Evolutionary conservation across 1,139 yeast species (phyloP).

Genomic region (Barnettozyma hawaiiensis): DNA sequence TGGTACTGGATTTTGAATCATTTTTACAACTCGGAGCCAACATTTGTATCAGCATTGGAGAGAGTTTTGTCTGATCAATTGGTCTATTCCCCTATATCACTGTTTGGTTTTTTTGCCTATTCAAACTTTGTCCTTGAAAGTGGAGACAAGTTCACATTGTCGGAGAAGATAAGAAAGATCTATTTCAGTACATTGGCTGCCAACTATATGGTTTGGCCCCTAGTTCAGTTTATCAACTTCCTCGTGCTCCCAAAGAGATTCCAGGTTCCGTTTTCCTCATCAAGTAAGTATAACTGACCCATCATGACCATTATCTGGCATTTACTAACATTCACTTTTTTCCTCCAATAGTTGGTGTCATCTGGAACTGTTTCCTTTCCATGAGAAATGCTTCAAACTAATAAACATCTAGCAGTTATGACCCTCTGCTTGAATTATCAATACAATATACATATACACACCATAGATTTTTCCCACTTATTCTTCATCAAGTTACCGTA

Average conservation of each 20-base stretch:
- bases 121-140: slow-evolving; percentile 77
- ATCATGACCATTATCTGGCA: no score
- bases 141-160: slow-evolving; percentile 62
- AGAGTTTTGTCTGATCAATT: slow-evolving; percentile 88
- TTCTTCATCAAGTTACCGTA: no score
- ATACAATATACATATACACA: no score
- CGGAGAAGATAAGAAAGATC: slow-evolving; percentile 53
- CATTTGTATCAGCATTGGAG: slow-evolving; percentile 74
- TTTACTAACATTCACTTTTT: no score
- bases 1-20: slow-evolving; percentile 84
- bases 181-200: slow-evolving; percentile 73
- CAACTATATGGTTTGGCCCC: slow-evolving; percentile 90
- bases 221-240: slow-evolving; percentile 87
- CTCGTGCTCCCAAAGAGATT: slow-evolving; percentile 68
- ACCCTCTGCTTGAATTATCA: neutral
- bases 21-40: slow-evolving; percentile 75
- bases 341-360: slow-evolving; percentile 26
- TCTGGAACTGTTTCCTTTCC: slow-evolving; percentile 75
- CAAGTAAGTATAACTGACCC: slow-evolving; percentile 73
- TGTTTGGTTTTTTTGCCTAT: slow-evolving; percentile 76
- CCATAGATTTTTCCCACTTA: no score
- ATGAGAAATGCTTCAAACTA: slow-evolving; percentile 35
- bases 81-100: slow-evolving; percentile 80
- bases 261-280: slow-evolving; percentile 89
- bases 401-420: neutral